Conservation (phyloP, 495 filamentous ascomycete genomes). For the Neurospora sp. region DNA sequence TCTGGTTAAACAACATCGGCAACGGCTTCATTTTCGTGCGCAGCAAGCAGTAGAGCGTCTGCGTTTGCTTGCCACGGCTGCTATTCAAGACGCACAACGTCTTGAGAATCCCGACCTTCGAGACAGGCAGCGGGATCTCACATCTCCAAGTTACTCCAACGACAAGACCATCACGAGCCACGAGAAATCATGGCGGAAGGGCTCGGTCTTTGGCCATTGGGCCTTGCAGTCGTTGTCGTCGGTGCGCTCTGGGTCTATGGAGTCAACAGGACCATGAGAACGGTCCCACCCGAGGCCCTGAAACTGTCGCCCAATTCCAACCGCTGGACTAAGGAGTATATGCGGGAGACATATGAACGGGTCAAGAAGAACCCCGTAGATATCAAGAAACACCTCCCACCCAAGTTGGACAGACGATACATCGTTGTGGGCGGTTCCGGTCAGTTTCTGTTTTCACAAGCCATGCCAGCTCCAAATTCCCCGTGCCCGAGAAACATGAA, state of each 20-base stretch:
- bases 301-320: constrained; percentile 25
- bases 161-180: not conserved
- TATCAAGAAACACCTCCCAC: constrained; percentile 39
- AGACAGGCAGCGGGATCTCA: not conserved
- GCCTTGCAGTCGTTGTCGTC: constrained; percentile 12
- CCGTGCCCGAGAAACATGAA: not conserved
- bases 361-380: constrained; percentile 35
- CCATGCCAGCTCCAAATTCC: not conserved
- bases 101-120: not conserved
- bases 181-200: not conserved
- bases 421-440: constrained; percentile 49
- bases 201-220: not conserved
- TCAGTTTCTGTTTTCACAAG: constrained; percentile 8
- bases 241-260: constrained; percentile 37
- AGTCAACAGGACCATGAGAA: constrained; percentile 40
- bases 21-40: not conserved
- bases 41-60: not conserved
- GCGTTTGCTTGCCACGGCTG: not conserved
- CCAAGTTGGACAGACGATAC: constrained; percentile 44
- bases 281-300: constrained; percentile 36
- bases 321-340: constrained; percentile 43
- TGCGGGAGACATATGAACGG: constrained; percentile 38
- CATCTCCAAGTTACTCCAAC: not conserved
- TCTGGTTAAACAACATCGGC: not conserved
- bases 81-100: not conserved